phyloP scores from a whole-genome alignment of 2,329 filamentous ascomycete species.

The Talaromyces sp. region DNA sequence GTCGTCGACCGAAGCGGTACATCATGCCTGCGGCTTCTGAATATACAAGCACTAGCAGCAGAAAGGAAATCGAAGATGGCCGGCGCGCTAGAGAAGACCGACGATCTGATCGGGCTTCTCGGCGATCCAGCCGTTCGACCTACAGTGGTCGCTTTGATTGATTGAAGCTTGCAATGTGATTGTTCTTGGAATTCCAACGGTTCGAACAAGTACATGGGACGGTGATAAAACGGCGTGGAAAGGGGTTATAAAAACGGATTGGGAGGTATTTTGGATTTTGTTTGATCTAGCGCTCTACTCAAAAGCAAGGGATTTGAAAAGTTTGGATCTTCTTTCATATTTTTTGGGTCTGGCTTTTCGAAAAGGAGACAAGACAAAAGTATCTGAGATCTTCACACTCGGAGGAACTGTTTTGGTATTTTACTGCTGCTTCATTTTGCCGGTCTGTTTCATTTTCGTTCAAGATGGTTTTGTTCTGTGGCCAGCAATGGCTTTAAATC shows the following conservation, averaged over 20 bases:
- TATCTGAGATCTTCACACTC: slow-evolving; percentile 18
- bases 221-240: not conserved
- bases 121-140: slow-evolving; percentile 40
- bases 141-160: slow-evolving; percentile 33
- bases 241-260: not conserved
- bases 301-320: slow-evolving; percentile 19
- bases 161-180: slow-evolving; percentile 5
- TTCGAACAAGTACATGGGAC: not conserved
- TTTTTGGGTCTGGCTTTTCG: slow-evolving; percentile 24
- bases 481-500: slow-evolving; percentile 11
- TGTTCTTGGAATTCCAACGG: not conserved
- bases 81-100: slow-evolving; percentile 36
- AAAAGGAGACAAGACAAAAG: slow-evolving; percentile 18
- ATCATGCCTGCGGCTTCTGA: slow-evolving; percentile 36
- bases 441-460: slow-evolving; percentile 9
- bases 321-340: slow-evolving; percentile 15
- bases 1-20: slow-evolving; percentile 39
- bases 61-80: slow-evolving; percentile 35
- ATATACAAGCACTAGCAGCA: slow-evolving; percentile 32
- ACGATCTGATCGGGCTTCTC: slow-evolving; percentile 39
- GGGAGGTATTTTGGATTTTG: slow-evolving; percentile 17
- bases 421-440: slow-evolving; percentile 20
- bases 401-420: slow-evolving; percentile 25
- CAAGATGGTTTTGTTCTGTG: slow-evolving; percentile 20
- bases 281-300: slow-evolving; percentile 5